Conservation (phyloP, 129 eudicot species). For the Tagetes patula region DNA sequence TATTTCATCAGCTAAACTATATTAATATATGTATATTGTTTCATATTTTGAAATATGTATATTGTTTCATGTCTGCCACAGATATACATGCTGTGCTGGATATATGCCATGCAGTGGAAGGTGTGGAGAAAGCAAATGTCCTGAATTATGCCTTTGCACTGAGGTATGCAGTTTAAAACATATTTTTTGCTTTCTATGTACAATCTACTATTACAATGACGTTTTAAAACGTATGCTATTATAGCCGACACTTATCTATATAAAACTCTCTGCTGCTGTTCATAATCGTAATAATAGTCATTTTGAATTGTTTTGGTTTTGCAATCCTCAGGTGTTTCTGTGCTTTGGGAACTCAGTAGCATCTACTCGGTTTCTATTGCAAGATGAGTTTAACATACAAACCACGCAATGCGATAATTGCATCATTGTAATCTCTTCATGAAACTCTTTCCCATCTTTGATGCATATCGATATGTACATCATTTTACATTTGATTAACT, state of each 20-base stretch:
- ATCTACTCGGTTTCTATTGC: conserved; percentile 91
- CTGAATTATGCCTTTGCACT: conserved; percentile 90
- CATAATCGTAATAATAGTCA: background rate
- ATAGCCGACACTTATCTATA: background rate
- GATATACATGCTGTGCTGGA: conserved; percentile 94
- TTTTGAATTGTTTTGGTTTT: conserved; percentile 5
- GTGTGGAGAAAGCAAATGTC: conserved; percentile 95
- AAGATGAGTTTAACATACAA: conserved; percentile 98
- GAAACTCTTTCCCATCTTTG: conserved; percentile 18
- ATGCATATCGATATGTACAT: background rate
- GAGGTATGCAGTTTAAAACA: conserved; percentile 56
- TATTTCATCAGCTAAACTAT: background rate
- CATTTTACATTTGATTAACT: background rate
- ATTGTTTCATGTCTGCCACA: conserved; percentile 26
- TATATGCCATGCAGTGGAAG: conserved; percentile 99
- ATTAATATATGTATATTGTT: background rate
- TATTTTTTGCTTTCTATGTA: background rate
- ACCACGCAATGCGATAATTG: conserved; percentile 96
- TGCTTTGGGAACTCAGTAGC: conserved; percentile 99
- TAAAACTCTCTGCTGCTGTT: background rate
- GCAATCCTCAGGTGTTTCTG: conserved; percentile 59
- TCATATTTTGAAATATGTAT: background rate
- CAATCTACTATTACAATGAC: background rate
- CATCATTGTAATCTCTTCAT: conserved; percentile 74
- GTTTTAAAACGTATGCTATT: background rate